phyloP scores from a whole-genome alignment of 306 rosid species.

The Malus orientalis region DNA sequence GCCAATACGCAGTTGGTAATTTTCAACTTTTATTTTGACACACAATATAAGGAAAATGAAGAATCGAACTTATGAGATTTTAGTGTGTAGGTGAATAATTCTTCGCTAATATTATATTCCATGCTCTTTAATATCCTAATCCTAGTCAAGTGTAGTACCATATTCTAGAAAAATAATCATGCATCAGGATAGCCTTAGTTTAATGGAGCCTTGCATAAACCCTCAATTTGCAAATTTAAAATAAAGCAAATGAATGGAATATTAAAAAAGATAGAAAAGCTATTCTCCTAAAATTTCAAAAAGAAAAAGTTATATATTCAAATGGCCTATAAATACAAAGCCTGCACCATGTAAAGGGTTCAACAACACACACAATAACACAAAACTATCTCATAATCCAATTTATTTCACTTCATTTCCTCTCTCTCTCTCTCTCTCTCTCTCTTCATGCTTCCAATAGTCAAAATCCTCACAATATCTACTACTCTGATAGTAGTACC shows the following conservation, averaged over 20 bases:
- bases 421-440: neutral
- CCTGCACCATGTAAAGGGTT: neutral
- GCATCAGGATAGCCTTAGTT: neutral
- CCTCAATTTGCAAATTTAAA: conserved; percentile 13
- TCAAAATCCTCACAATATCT: conserved; percentile 11
- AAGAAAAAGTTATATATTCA: conserved; percentile 8
- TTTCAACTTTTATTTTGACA: neutral
- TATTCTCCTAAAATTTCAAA: neutral
- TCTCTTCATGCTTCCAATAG: conserved; percentile 37
- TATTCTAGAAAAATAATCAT: neutral
- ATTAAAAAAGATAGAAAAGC: conserved; percentile 6
- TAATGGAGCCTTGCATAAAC: conserved; percentile 1
- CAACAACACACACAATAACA: neutral
- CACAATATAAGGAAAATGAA: neutral
- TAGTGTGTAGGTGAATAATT: too few species aligned
- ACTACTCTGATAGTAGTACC: conserved; percentile 24
- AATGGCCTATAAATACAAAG: conserved; percentile 18
- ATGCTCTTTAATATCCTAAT: neutral
- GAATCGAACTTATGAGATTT: neutral
- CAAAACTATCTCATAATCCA: neutral
- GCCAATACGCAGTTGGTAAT: neutral
- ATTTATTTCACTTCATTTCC: neutral
- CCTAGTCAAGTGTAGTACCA: neutral
- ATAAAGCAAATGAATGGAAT: conserved; percentile 24
- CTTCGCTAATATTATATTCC: neutral